Conservation (phyloP, 2,329 filamentous ascomycete genomes). For the Clonostachys rosea region DNA sequence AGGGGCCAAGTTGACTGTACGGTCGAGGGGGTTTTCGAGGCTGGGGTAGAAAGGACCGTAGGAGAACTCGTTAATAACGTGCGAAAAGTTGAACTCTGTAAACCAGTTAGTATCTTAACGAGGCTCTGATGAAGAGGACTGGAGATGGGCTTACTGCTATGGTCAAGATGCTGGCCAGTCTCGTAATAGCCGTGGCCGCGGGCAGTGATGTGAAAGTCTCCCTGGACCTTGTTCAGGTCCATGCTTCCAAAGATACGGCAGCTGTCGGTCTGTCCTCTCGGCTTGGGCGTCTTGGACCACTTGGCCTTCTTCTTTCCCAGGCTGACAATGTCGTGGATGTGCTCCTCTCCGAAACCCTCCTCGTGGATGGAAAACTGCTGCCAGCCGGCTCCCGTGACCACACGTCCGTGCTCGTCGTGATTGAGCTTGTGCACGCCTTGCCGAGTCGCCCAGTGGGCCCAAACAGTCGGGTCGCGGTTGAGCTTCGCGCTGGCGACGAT, state of each 20-base stretch:
- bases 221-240: conserved; percentile 94
- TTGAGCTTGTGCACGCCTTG: conserved; percentile 61
- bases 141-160: conserved; percentile 55
- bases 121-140: too few relatives aligned
- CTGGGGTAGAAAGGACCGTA: conserved; percentile 97
- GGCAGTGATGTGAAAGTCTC: conserved; percentile 96
- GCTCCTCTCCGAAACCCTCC: conserved; percentile 71
- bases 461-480: conserved; percentile 71
- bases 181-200: conserved; percentile 92
- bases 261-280: conserved; percentile 60
- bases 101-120: conserved; percentile 11
- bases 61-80: conserved; percentile 92
- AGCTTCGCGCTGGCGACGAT: conserved; percentile 78
- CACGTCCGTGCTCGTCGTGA: conserved; percentile 46
- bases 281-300: conserved; percentile 69
- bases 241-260: conserved; percentile 88
- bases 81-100: conserved; percentile 92
- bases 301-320: conserved; percentile 60
- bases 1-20: conserved; percentile 73
- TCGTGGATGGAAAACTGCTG: conserved; percentile 32
- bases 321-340: conserved; percentile 86
- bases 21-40: conserved; percentile 89
- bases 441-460: conserved; percentile 74
- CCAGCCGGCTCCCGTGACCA: conserved; percentile 54
- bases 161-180: conserved; percentile 73